Base-by-base conservation (phyloP, 208 protist genomes). In the Trypanosoma conorhini region DNA sequence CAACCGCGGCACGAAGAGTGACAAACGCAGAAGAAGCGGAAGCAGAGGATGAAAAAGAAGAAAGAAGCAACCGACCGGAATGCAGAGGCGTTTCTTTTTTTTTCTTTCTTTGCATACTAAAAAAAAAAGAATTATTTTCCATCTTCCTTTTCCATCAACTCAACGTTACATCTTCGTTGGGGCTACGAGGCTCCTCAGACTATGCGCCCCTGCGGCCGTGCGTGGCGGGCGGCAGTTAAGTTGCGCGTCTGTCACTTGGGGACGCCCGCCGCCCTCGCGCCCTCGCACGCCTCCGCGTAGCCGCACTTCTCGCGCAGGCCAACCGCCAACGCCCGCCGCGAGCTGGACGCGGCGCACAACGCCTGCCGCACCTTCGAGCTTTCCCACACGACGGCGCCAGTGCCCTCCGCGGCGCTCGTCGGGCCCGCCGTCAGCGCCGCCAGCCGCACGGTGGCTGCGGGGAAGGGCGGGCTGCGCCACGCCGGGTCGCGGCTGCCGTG, bases 401-500 rank as follows among this genome's bases (percentile, higher is more conserved):
- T 35, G 76, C 22, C 30, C 21, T 26, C 30, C 5, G 15, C 40
- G 9, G 9, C 33, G 46, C 0, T 61, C 21, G 15, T 8, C 1
- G 48, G 22, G 31, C 30, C 35, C 24, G 44, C 35, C 55, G 28
- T 22, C 17, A 65, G 26, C 24, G 46, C 2, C 3, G 51, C 50
- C 40, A 80, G 48, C 5, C 74, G 65, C 33, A 88, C 75, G 24
- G 76, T 78, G 1, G 78, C 87, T 8, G 74, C 57, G 9, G 87
- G 83, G 67, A 92, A 86, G 70, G 80, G 77, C 3, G 87, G 83
- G 52, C 81, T 87, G 28, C 71, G 62, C 83, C 82, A 85, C 28
- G 74, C 77, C 5, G 81, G 69, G 12, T 78, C 74, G 46, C 72
- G 76, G 72, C 81, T 87, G 46, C 88, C 88, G 69, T 88, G 85